Evolutionary conservation across 2,329 filamentous ascomycete genomes (phyloP).

Genomic region (Cercospora citrullina): DNA sequence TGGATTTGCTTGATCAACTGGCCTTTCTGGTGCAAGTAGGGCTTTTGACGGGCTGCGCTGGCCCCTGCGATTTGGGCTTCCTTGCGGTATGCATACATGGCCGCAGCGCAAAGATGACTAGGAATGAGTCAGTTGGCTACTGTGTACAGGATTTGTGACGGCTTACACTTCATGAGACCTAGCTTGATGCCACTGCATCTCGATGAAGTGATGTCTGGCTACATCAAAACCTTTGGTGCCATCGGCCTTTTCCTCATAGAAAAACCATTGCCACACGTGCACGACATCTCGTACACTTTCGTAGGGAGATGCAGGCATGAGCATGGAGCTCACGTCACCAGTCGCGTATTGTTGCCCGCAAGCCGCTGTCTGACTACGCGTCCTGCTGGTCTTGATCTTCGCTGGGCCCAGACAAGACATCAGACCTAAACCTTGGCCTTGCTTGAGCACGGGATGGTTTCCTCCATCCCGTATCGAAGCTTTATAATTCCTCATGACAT

Average conservation of each 20-base stretch:
- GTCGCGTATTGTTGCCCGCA: background rate
- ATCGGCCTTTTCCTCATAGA: background rate
- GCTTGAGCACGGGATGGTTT: background rate
- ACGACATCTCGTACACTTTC: background rate
- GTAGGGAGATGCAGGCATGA: background rate
- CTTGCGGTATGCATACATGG: conserved; percentile 6
- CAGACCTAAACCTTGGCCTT: background rate
- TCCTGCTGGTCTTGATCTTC: background rate
- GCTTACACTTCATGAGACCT: conserved; percentile 3
- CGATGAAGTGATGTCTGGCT: background rate
- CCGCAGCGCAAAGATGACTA: background rate
- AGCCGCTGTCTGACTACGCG: background rate
- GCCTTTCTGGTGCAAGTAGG: background rate
- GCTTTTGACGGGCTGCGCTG: background rate
- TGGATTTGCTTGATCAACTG: background rate
- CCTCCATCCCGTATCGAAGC: background rate
- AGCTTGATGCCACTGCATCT: conserved; percentile 2
- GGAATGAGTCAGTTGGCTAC: background rate
- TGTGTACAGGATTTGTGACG: background rate
- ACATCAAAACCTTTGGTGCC: conserved; percentile 3
- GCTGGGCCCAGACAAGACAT: background rate
- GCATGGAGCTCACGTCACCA: background rate
- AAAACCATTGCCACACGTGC: background rate
- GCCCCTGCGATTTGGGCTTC: background rate
- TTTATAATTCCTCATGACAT: background rate